Evolutionary conservation across 768 basidiomycete genomes (phyloP).

Genomic region (Cytidiella melzeri): DNA sequence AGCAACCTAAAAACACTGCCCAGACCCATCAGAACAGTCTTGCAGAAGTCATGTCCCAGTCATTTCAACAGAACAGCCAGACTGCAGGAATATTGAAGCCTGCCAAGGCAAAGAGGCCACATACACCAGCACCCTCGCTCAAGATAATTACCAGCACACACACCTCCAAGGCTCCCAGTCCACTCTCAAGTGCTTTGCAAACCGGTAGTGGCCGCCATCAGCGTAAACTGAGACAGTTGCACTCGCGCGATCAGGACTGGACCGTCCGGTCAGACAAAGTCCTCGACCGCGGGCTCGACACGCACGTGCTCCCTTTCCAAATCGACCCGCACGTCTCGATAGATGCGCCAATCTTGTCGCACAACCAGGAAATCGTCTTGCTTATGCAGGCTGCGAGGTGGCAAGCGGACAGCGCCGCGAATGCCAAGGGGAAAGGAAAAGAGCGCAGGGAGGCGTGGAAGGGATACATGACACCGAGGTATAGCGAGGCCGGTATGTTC

Average conservation of each 20-base stretch:
- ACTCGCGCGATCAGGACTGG: too few relatives aligned
- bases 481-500: conserved; percentile 3
- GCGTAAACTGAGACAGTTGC: background rate
- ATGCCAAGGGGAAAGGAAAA: background rate
- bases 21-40: too few relatives aligned
- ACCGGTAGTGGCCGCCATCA: background rate
- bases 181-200: too few relatives aligned
- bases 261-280: background rate
- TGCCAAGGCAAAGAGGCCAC: too few relatives aligned
- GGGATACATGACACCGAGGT: background rate
- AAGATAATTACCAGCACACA: too few relatives aligned
- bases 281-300: background rate
- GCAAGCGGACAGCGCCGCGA: too few relatives aligned
- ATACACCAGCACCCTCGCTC: too few relatives aligned
- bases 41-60: background rate
- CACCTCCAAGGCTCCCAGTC: too few relatives aligned
- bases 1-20: too few relatives aligned
- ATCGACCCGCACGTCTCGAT: background rate
- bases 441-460: background rate
- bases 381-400: background rate
- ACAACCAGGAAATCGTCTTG: background rate
- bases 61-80: background rate
- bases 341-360: background rate
- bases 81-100: background rate
- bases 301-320: background rate